Evolutionary conservation across 2,329 filamentous ascomycete genomes (phyloP), one percentile per base, ranked within the genome.

Genomic region (Penicillium sp.): DNA sequence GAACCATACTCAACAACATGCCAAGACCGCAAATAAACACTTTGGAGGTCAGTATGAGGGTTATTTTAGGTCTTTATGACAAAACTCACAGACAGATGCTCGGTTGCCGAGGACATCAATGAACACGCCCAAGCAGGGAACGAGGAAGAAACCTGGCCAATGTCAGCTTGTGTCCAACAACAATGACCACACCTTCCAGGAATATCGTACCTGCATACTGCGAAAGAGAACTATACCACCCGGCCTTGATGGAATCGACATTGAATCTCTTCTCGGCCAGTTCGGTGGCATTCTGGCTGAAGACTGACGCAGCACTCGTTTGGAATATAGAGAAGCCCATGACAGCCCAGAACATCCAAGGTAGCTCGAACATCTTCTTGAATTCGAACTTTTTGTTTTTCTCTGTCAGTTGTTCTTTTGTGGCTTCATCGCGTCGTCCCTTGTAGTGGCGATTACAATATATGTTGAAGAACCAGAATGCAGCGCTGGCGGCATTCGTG

Each of bases 261-360:
- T 77, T 67, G 62, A 83, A 82, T 2, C 79, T 71, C 58, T 81
- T 73, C 63, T 83, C 73, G 0, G 80, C 80, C 19, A 83, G 61
- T 55, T 83, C 81, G 0, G 81, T 84, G 0, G 77, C 77, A 54
- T 83, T 83, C 22, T 75, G 72, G 2, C 69, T 69, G 53, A 80
- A 83, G 4, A 81, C 72, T 4, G 67, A 56, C 0, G 79, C 77
- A 0, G 78, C 75, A 10, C 73, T 78, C 0, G 80, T 83, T 57
- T 83, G 72, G 53, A 82, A 82, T 0, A 81, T 59, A 0, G 79
- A 78, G 56, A 80, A 83, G 0, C 66, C 60, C 33, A 79, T 66
- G 9, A 83, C 57, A 8, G 68, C 56, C 80, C 80, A 83, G 53
- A 81, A 83, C 0, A 72, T 69, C 80, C 81, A 83, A 0, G 80